Percentiles rank a stretch among this genome's conserved stretches.
These are phyloP conservation scores for Saccharomycopsis vini DNA, from an alignment of 805 yeast genomes.

Conservation along the genomic window DNA sequence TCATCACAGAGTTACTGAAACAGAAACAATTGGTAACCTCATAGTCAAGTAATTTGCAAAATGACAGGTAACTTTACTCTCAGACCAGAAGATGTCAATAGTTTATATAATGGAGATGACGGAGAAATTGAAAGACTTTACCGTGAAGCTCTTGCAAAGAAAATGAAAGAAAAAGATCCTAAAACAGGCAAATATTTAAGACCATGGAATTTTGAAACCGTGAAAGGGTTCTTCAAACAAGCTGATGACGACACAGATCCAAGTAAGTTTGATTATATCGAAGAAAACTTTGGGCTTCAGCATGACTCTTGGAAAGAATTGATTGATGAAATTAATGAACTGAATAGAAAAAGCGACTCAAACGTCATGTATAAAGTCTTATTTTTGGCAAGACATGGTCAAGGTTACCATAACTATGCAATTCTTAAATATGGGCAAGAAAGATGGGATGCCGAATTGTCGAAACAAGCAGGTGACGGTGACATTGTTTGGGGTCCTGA, in stretches of 20 bases:
- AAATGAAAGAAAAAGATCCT: conserved; percentile 1
- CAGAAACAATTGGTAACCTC: too few relatives aligned
- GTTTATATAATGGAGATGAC: conserved; percentile 10
- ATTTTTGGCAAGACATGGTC: conserved; percentile 59
- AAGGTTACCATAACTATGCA: conserved; percentile 55
- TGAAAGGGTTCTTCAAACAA: conserved; percentile 38
- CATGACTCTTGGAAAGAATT: conserved; percentile 30
- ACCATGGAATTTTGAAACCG: conserved; percentile 27
- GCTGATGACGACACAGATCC: conserved; percentile 34
- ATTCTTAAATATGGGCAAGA: conserved; percentile 45
- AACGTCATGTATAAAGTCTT: conserved; percentile 38
- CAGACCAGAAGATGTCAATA: conserved; percentile 15
- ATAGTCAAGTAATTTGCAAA: background rate
- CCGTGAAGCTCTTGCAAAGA: conserved; percentile 2
- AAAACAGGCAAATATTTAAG: conserved; percentile 5
- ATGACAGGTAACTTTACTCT: conserved; percentile 2
- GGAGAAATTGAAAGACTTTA: conserved; percentile 7
- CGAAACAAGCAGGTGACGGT: conserved; percentile 44
- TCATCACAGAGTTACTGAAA: too few relatives aligned
- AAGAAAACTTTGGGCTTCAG: conserved; percentile 35
- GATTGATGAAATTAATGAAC: conserved; percentile 24
- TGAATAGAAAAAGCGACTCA: conserved; percentile 27
- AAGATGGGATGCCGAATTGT: conserved; percentile 53
- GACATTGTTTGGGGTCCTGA: conserved; percentile 51
- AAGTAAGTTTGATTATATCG: conserved; percentile 32